Evolutionary conservation across 495 filamentous ascomycete genomes (phyloP), one percentile per base, ranked within the genome.

Genomic region (Neurospora africana): DNA sequence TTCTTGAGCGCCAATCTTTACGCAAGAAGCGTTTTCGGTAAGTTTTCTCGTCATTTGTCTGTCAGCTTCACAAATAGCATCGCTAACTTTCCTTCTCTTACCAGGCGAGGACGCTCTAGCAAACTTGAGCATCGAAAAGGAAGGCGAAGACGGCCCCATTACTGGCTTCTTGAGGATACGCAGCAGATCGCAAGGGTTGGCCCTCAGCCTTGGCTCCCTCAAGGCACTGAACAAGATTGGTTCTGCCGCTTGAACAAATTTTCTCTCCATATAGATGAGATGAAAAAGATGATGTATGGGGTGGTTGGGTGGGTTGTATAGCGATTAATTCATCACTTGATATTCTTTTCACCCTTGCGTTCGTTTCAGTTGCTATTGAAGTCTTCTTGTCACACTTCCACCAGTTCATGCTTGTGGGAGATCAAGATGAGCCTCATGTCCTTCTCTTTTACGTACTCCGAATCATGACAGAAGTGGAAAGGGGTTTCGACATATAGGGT

Each of bases 81-180:
- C 41, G 70, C 78, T 80, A 75, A 81, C 67, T 13, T 61, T 8
- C 11, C 11, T 17, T 19, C 7, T 65, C 53, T 10, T 10, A 30
- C 37, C 47, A 99, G 96, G 96, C 75, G 96, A 99, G 93, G 96
- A 99, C 84, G 96, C 96, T 61, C 84, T 99, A 73, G 96, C 96
- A 73, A 99, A 99, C 79, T 78, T 99, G 82, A 97, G 94, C 78
- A 97, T 99, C 76, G 96, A 99, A 79, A 95, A 97, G 83, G 93
- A 98, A 81, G 94, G 93, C 69, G 94, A 97, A 13, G 91, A 97
- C 78, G 95, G 96, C 36, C 94, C 94, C 7, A 91, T 99, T 73
- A 98, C 95, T 36, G 96, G 96, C n/a, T 99, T 99, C 80, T 93
- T 99, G 70, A 91, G 96, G 76, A 99, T 99, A 86, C 90, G 96